Conservation (phyloP, 2,329 filamentous ascomycete genomes). For the Pseudocercospora macadamiae region DNA sequence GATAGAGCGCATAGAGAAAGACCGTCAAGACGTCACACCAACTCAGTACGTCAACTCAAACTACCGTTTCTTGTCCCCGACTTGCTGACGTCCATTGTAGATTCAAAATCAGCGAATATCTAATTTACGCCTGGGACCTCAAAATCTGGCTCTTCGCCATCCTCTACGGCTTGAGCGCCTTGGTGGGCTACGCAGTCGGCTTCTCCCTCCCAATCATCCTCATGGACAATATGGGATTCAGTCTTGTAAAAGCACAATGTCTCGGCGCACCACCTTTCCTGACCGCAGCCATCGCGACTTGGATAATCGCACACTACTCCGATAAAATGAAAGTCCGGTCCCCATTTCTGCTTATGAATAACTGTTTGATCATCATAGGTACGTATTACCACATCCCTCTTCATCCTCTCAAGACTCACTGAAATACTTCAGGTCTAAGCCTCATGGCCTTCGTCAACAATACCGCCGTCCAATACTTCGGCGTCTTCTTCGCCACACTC, state of each 20-base stretch:
- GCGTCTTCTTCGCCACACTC: slow-evolving; percentile 72
- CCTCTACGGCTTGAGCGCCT: slow-evolving; percentile 65
- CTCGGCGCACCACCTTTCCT: slow-evolving; percentile 71
- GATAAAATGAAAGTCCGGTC: neutral
- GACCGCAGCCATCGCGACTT: slow-evolving; percentile 67
- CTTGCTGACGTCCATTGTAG: neutral
- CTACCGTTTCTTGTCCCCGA: neutral
- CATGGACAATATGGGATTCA: slow-evolving; percentile 63
- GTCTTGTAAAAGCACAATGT: slow-evolving; percentile 65
- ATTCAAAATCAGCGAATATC: slow-evolving; percentile 44
- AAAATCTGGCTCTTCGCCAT: slow-evolving; percentile 58
- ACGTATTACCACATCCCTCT: slow-evolving; percentile 66
- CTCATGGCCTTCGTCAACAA: slow-evolving; percentile 70
- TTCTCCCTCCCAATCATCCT: slow-evolving; percentile 82
- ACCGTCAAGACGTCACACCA: slow-evolving; percentile 17
- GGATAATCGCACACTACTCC: slow-evolving; percentile 54
- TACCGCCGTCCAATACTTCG: slow-evolving; percentile 67
- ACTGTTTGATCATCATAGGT: slow-evolving; percentile 48
- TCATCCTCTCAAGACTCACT: slow-evolving; percentile 64
- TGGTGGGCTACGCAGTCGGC: slow-evolving; percentile 72
- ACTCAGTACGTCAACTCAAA: neutral
- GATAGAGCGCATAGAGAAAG: slow-evolving; percentile 13
- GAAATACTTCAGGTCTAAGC: slow-evolving; percentile 64
- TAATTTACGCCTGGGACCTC: slow-evolving; percentile 50
- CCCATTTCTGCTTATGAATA: neutral